Evolutionary conservation across 371 early-diverging fungal species (phyloP), one percentile per base, ranked within the genome.

Genomic region (Saksenaea oblongispora): DNA sequence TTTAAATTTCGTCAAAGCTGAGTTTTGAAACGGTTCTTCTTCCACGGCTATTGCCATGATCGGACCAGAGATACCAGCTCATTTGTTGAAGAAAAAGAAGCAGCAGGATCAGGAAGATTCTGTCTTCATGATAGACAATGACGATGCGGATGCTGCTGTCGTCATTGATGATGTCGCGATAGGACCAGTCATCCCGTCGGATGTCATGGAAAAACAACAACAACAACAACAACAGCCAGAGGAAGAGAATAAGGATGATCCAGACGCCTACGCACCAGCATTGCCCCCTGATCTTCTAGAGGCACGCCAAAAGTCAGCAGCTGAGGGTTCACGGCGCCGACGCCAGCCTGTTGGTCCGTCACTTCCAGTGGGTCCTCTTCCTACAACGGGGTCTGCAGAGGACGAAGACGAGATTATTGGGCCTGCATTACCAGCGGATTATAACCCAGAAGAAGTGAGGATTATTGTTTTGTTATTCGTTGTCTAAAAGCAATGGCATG

Each of bases 231-330:
- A 10, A 22, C 28, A 57, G 10, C 36, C 62, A 58, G 57, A 35
- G 34, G 56, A 65, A 37, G 62, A 65, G 24, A 14, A 62, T 5
- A 62, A 66, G 15, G 74, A 57, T 7, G 61, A 75, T 60, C 54
- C 72, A 14, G 79, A 79, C 27, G 84, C 77, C 4, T 86, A 71
- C 76, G 75, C 80, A 5, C 86, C 86, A n/a, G 84, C 67, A 10
- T 65, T 86, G 2, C 86, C 86, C 8, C 86, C 86, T 60, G 86
- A 86, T 63, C 65, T 86, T 10, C 34, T 84, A 3, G 71, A 76
- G 36, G 78, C 76, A 54, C 77, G 79, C 27, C 62, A 57, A 42
- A 54, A 67, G 26, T 60, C 39, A 18, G 60, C 24, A 58, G 61
- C 9, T 18, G 56, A 35, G 63, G 60, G 18, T 9, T 37, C 34